Conservation (phyloP, 495 filamentous ascomycete species). For the Aspergillus campestris region DNA sequence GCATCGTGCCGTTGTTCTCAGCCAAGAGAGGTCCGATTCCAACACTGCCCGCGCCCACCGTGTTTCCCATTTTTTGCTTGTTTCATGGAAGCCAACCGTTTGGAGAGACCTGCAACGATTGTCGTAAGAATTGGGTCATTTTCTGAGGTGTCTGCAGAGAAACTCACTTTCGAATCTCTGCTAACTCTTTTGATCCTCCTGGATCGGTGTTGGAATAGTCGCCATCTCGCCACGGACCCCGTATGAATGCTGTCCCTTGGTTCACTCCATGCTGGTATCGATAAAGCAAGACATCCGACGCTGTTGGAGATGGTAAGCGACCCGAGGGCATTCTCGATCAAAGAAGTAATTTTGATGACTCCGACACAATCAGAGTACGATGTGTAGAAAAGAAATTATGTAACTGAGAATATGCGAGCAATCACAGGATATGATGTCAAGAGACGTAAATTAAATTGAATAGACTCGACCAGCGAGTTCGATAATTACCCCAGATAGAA, state of each 20-base stretch:
- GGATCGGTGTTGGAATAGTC: conserved; percentile 32
- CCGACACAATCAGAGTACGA: too few species aligned
- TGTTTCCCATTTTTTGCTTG: conserved; percentile 38
- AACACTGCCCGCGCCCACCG: conserved; percentile 40
- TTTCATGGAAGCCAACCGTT: conserved; percentile 34
- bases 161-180: conserved; percentile 12
- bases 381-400: too few species aligned
- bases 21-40: conserved; percentile 37
- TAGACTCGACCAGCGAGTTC: too few species aligned
- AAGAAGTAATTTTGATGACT: too few species aligned
- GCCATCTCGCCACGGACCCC: conserved; percentile 44
- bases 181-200: conserved; percentile 34
- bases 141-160: conserved; percentile 16
- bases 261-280: conserved; percentile 50
- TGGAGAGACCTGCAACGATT: conserved; percentile 18
- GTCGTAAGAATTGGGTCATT: conserved; percentile 8
- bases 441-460: too few species aligned
- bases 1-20: conserved; percentile 33
- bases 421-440: background rate
- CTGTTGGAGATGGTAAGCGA: conserved; percentile 18
- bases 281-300: conserved; percentile 40
- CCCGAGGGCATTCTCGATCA: background rate
- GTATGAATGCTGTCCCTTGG: conserved; percentile 46
- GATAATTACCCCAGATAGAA: too few species aligned
- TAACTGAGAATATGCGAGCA: background rate